phyloP scores from a whole-genome alignment of 257 asterid genomes.

The Przewalskia tangutica region DNA sequence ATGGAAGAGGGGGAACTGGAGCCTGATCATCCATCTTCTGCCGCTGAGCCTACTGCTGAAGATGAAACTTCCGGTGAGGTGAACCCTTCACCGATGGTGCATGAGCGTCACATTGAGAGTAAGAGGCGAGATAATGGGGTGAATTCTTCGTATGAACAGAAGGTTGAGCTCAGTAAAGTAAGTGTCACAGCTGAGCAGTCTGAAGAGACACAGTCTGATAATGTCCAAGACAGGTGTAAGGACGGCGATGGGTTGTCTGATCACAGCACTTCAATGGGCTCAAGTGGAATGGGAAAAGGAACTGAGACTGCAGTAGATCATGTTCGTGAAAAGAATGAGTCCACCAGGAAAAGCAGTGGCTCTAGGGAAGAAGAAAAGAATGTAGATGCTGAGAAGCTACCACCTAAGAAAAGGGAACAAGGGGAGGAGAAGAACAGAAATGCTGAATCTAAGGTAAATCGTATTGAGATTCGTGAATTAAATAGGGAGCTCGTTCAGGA shows the following conservation, averaged over 20 bases:
- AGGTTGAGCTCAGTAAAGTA: slow-evolving; percentile 22
- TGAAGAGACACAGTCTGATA: slow-evolving; percentile 28
- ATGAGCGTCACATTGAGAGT: slow-evolving; percentile 17
- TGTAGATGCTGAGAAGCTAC: slow-evolving; percentile 31
- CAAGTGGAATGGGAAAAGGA: slow-evolving; percentile 22
- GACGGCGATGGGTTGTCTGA: slow-evolving; percentile 29
- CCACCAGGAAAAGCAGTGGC: slow-evolving; percentile 19
- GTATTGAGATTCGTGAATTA: slow-evolving; percentile 13
- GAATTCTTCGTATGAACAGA: slow-evolving; percentile 19
- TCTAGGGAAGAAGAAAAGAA: slow-evolving; percentile 32
- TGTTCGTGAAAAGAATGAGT: slow-evolving; percentile 18
- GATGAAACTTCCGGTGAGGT: slow-evolving; percentile 32
- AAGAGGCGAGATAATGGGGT: slow-evolving; percentile 18
- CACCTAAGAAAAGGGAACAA: slow-evolving; percentile 28
- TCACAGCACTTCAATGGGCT: slow-evolving; percentile 22
- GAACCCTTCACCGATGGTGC: slow-evolving; percentile 29
- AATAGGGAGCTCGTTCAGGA: slow-evolving; percentile 25
- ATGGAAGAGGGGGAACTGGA: slow-evolving; percentile 96
- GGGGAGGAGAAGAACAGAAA: slow-evolving; percentile 26
- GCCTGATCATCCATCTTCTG: slow-evolving; percentile 60
- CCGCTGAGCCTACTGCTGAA: slow-evolving; percentile 23
- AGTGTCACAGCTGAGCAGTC: slow-evolving; percentile 26
- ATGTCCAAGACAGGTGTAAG: slow-evolving; percentile 19
- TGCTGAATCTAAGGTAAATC: slow-evolving; percentile 34
- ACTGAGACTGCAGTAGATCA: slow-evolving; percentile 24